Evolutionary conservation across 1,284 basidiomycete genomes (phyloP), one percentile per base, ranked within the genome.

Genomic region (Moesziomyces globuligerus): DNA sequence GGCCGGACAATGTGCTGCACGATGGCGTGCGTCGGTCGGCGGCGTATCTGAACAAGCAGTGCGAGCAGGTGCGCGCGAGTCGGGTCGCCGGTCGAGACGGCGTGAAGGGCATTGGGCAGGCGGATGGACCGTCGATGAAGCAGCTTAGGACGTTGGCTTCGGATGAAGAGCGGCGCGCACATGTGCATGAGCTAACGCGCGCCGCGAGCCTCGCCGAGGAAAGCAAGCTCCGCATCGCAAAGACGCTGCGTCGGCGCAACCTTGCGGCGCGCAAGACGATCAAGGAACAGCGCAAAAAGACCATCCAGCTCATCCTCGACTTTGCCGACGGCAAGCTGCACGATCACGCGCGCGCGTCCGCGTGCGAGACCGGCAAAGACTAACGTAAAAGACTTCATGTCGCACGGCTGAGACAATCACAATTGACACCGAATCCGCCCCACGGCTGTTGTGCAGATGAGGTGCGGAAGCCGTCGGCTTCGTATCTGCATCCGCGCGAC

Each of bases 321-420:
- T 58, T 66, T 20, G 60, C 57, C 6, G 52, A 60, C 41, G 68
- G 61, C 2, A 53, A 49, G 39, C 34, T 71, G 45, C 51, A 70
- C 17, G 34, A 50, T 15, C 26, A 45, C 20, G 58, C 47, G 11
- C 34, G 47, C 40, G 17, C 36, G 41, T n/a, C n/a, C n/a, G n/a
- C n/a, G n/a, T n/a, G n/a, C n/a, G n/a, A n/a, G n/a, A n/a, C n/a
- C n/a, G n/a, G n/a, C n/a, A n/a, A n/a, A n/a, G n/a, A n/a, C n/a
- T n/a, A n/a, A n/a, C n/a, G n/a, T n/a, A n/a, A 41, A 28, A 34
- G 18, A 28, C 13, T 50, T 34, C 20, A 38, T 40, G 25, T 23
- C 32, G 23, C 23, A 39, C 37, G 38, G 39, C 21, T n/a, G 21
- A 17, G 39, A 8, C 20, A 17, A 25, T 42, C n/a, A n/a, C n/a